Base-by-base conservation (phyloP, 768 basidiomycete genomes). In the Chlorophyllum brunneum region DNA sequence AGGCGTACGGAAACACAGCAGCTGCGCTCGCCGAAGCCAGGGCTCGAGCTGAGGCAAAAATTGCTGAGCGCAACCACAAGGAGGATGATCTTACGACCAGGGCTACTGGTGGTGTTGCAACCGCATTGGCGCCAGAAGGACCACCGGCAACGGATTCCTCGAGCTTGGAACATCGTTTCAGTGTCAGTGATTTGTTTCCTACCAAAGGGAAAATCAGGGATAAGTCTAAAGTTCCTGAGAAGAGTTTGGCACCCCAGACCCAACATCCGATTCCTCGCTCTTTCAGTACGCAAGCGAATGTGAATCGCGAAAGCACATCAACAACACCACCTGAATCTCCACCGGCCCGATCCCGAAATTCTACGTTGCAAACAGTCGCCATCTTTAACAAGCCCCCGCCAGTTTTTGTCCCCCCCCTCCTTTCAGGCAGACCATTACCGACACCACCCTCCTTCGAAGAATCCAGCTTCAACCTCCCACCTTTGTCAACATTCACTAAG, bases 41-140 rank as follows among this genome's bases (percentile, higher is more conserved):
- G 67, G 69, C 83, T 54, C 76, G 78, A 36, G 86, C 87, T 6
- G 85, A 90, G 64, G 86, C 81, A 4, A 76, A 79, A 52, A 74
- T 91, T 20, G 85, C 81, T 1, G 79, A 88, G 63, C 70, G 86
- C 52, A 78, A 83, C 60, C 74, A 76, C 54, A 69, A 75, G 51
- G 72, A 79, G 39, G 72, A 72, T 26, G 67, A 73, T 42, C 61
- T 63, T 54, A 65, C 63, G 24, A 63, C 5, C 16, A 22, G 26
- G 10, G 20, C 43, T 38, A n/a, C 22, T 18, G 26, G 13, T 15
- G 42, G 7, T 24, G 23, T 24, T n/a, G 29, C 24, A 5, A 30
- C 38, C 22, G 37, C n/a, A 26, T 3, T 30, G n/a, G 18, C 15
- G 16, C 4, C n/a, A 1, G 27, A 27, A 34, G n/a, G 27, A 30